A percentile compares a stretch with the other conserved stretches of the same genome.
phyloP scores from a whole-genome alignment of 1,284 basidiomycete genomes.

The Trichosporon asahii region DNA sequence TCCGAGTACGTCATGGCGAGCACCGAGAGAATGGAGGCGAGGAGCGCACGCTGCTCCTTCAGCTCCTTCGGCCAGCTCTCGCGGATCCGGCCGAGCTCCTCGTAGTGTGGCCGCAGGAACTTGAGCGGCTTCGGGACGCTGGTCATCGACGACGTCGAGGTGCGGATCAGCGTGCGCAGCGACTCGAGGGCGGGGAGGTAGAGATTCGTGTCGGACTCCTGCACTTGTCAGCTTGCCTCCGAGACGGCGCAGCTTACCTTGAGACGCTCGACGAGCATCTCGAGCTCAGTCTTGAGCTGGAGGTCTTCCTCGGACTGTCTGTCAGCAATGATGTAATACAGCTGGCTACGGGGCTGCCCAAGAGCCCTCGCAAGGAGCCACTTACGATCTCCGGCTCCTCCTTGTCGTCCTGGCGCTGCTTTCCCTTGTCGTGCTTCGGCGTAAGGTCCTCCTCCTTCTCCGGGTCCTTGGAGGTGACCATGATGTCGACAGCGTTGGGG shows the following conservation, averaged over 20 bases:
- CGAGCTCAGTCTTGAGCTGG: constrained; percentile 89
- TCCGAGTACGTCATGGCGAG: constrained; percentile 99
- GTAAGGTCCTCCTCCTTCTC: constrained; percentile 52
- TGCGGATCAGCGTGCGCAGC: constrained; percentile 87
- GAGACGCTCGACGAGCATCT: constrained; percentile 94
- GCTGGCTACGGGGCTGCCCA: not conserved
- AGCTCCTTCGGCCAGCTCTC: constrained; percentile 65
- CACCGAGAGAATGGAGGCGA: constrained; percentile 97
- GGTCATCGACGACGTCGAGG: constrained; percentile 99
- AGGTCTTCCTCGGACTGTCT: constrained; percentile 87
- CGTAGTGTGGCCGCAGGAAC: constrained; percentile 94
- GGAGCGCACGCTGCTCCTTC: constrained; percentile 81
- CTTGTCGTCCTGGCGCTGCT: constrained; percentile 49
- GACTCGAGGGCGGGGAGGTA: constrained; percentile 92
- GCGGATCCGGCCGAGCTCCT: constrained; percentile 76
- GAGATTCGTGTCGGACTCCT: constrained; percentile 84
- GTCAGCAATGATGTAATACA: constrained; percentile 15
- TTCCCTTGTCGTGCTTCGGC: constrained; percentile 52
- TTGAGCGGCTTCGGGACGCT: constrained; percentile 99
- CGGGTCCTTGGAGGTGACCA: constrained; percentile 53
- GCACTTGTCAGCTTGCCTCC: constrained; percentile 18
- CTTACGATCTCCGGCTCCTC: constrained; percentile 70
- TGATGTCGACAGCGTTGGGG: constrained; percentile 42
- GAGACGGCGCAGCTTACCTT: constrained; percentile 59
- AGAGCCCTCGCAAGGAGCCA: too few relatives aligned